Percentiles rank a stretch among this genome's conserved stretches.
phyloP scores from a whole-genome alignment of 805 yeast species.

The Tetrapisispora arboricola region DNA sequence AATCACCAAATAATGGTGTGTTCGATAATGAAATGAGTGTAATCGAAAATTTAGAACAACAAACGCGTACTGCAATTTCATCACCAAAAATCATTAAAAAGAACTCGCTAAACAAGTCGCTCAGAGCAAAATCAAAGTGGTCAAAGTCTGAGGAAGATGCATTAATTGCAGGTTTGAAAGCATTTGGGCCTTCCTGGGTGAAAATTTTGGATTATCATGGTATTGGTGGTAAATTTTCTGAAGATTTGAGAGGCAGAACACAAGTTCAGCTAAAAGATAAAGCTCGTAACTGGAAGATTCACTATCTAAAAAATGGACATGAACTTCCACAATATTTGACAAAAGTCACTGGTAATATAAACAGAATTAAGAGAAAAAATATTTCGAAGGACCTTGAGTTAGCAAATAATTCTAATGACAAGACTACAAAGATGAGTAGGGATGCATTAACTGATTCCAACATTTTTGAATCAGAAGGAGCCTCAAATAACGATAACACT shows the following conservation, averaged over 20 bases:
- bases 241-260: slow-evolving; percentile 73
- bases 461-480: not conserved
- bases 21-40: not conserved
- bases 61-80: not conserved
- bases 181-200: slow-evolving; percentile 88
- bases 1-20: not conserved
- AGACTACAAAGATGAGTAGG: not conserved
- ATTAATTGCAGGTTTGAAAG: slow-evolving; percentile 64
- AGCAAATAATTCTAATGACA: not conserved
- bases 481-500: not conserved
- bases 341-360: slow-evolving; percentile 81
- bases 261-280: slow-evolving; percentile 95
- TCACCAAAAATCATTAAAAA: not conserved
- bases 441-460: not conserved
- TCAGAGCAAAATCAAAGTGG: slow-evolving; percentile 44
- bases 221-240: slow-evolving; percentile 81
- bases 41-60: slow-evolving; percentile 1
- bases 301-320: slow-evolving; percentile 61
- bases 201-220: slow-evolving; percentile 82
- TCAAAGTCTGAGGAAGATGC: slow-evolving; percentile 82
- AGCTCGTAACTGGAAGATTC: slow-evolving; percentile 91
- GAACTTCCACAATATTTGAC: slow-evolving; percentile 72
- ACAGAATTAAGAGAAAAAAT: slow-evolving; percentile 37
- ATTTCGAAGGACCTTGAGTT: slow-evolving; percentile 4
- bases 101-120: slow-evolving; percentile 12